Conservation (phyloP, 2,329 filamentous ascomycete species). For the Whalleya microplaca region DNA sequence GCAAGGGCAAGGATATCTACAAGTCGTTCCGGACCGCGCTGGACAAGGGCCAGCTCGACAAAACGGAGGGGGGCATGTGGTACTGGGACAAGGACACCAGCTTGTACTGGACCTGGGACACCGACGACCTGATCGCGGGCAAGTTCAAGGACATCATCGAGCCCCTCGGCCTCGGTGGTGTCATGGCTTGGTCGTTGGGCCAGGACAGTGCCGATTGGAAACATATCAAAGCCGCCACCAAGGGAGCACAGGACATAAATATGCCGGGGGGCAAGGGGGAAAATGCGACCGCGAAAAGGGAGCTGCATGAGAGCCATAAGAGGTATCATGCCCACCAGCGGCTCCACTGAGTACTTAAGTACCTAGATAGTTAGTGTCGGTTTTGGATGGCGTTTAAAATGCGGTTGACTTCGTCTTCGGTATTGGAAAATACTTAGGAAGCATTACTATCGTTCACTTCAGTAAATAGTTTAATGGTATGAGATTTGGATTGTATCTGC, state of each 20-base stretch:
- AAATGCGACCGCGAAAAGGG: neutral
- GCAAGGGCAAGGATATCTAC: slow-evolving; percentile 8
- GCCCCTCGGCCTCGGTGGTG: slow-evolving; percentile 62
- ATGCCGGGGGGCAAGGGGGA: neutral
- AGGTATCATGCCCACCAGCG: neutral
- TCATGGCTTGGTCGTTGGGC: slow-evolving; percentile 76
- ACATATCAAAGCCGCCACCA: slow-evolving; percentile 43
- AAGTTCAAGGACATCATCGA: slow-evolving; percentile 65
- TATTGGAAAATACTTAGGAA: neutral
- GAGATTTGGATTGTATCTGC: too few relatives aligned
- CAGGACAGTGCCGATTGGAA: slow-evolving; percentile 59
- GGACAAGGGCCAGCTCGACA: slow-evolving; percentile 57
- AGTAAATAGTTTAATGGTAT: too few relatives aligned
- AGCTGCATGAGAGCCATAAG: neutral
- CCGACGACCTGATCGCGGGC: slow-evolving; percentile 55
- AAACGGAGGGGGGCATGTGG: slow-evolving; percentile 63
- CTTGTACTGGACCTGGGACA: slow-evolving; percentile 77
- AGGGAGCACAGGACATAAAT: slow-evolving; percentile 36
- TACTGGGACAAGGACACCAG: slow-evolving; percentile 63
- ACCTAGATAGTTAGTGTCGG: too few relatives aligned
- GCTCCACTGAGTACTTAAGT: neutral
- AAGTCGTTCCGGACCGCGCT: slow-evolving; percentile 44
- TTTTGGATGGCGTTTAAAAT: neutral
- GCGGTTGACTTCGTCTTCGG: neutral
- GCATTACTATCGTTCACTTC: too few relatives aligned